Percentiles rank a stretch among this genome's conserved stretches.
These are phyloP conservation scores for Ceratocystis eucalypticola DNA, from an alignment of 2,329 filamentous ascomycete genomes.

Conservation along the genomic window DNA sequence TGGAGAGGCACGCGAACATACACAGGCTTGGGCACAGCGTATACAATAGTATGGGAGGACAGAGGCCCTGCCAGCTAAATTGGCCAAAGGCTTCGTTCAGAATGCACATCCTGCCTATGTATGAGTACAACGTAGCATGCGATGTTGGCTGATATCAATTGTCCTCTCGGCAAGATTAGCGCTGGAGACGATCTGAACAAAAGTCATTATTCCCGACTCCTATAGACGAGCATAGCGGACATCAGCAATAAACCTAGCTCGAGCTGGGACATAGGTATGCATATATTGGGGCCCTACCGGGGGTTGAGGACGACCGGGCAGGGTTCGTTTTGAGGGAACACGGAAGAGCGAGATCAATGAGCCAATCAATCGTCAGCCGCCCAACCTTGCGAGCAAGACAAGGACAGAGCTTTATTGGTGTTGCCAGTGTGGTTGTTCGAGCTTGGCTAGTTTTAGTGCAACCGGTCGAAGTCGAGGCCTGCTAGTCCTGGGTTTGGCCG, in stretches of 20 bases:
- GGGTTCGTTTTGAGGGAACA: not conserved
- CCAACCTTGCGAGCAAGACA: not conserved
- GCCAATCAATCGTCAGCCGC: not conserved
- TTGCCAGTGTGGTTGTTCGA: too few relatives aligned
- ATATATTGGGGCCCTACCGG: not conserved
- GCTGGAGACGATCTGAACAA: conserved; percentile 4
- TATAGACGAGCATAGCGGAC: not conserved
- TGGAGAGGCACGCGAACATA: not conserved
- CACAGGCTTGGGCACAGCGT: too few relatives aligned
- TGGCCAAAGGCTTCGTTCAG: not conserved
- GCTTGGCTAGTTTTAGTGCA: too few relatives aligned
- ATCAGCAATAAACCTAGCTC: not conserved
- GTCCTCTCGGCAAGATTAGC: conserved; percentile 10
- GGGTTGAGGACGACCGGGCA: not conserved
- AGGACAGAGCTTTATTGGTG: too few relatives aligned
- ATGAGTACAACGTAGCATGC: not conserved
- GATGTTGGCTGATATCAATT: not conserved
- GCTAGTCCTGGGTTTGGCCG: too few relatives aligned
- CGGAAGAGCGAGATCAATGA: not conserved
- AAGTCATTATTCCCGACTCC: not conserved
- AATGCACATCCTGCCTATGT: not conserved
- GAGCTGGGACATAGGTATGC: not conserved
- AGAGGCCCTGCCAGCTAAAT: too few relatives aligned
- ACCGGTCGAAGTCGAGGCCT: too few relatives aligned
- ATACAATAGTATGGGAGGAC: too few relatives aligned